phyloP scores from a whole-genome alignment of 768 basidiomycete species.

The Multifurca ochricompacta region DNA sequence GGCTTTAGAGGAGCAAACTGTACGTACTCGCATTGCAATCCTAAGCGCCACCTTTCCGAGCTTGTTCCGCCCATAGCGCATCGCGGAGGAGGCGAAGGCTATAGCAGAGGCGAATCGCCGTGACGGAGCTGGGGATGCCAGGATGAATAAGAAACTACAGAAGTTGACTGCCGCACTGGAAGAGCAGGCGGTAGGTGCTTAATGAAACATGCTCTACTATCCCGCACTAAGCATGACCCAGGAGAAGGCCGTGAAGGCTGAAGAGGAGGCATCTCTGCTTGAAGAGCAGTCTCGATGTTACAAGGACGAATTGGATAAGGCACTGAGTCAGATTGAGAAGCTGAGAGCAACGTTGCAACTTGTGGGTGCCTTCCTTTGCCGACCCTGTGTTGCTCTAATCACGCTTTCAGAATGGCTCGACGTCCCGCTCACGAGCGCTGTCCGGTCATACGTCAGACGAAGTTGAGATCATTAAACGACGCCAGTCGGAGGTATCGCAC shows the following conservation, averaged over 20 bases:
- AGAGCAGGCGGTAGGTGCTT: conserved; percentile 22
- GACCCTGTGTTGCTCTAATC: not conserved
- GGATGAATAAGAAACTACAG: conserved; percentile 27
- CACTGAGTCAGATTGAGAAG: conserved; percentile 20
- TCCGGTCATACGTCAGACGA: not conserved
- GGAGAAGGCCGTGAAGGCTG: conserved; percentile 24
- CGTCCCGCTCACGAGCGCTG: not conserved
- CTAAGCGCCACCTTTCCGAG: not conserved
- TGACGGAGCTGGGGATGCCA: conserved; percentile 27
- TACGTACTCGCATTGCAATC: not conserved
- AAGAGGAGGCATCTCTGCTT: conserved; percentile 16
- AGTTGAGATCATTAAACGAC: not conserved
- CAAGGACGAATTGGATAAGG: conserved; percentile 20
- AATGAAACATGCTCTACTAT: not conserved
- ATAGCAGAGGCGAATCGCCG: not conserved
- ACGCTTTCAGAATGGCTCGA: not conserved
- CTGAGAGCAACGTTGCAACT: not conserved
- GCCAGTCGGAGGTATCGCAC: not conserved
- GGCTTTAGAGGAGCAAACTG: conserved; percentile 10
- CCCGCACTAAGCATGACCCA: not conserved
- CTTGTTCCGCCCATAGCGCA: not conserved
- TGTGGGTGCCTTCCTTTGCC: not conserved
- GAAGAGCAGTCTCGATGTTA: conserved; percentile 12
- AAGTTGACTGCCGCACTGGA: conserved; percentile 24
- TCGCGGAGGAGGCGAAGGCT: conserved; percentile 3